Conservation (phyloP, 2,329 filamentous ascomycete species). For the Pyricularia sp. region DNA sequence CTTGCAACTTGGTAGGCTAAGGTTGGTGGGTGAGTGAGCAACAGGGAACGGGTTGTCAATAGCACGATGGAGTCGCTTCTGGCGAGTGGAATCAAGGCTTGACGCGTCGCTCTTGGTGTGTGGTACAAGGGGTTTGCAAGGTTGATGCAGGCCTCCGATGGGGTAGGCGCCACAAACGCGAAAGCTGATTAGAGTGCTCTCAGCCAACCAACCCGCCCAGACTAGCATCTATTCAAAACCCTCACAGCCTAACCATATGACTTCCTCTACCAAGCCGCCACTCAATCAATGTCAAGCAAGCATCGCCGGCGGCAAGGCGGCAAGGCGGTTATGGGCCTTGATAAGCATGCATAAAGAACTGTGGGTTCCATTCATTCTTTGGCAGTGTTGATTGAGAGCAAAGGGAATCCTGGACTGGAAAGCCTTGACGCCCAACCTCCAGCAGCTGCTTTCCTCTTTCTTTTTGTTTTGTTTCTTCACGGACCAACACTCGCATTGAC, state of each 20-base stretch:
- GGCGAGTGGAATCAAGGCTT: not conserved
- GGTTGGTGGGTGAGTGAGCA: not conserved
- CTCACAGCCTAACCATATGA: not conserved
- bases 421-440: not conserved
- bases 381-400: not conserved
- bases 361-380: not conserved
- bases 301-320: not conserved
- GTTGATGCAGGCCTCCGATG: not conserved
- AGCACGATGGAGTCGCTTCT: not conserved
- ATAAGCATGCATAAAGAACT: not conserved
- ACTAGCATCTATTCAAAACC: not conserved
- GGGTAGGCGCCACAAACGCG: not conserved
- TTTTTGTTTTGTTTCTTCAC: not conserved
- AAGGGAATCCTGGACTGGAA: not conserved
- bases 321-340: not conserved
- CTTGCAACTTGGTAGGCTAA: not conserved
- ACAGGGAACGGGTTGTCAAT: not conserved
- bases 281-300: not conserved
- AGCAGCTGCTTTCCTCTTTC: not conserved
- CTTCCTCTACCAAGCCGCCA: not conserved
- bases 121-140: not conserved
- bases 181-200: not conserved
- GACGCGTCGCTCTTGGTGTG: not conserved
- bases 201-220: not conserved
- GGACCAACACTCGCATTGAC: not conserved